A percentile compares a stretch with the other conserved stretches of the same genome.
These are phyloP conservation scores for Paragyromitra xinjiangensis DNA, from an alignment of 495 filamentous ascomycete genomes.

Conservation along the genomic window DNA sequence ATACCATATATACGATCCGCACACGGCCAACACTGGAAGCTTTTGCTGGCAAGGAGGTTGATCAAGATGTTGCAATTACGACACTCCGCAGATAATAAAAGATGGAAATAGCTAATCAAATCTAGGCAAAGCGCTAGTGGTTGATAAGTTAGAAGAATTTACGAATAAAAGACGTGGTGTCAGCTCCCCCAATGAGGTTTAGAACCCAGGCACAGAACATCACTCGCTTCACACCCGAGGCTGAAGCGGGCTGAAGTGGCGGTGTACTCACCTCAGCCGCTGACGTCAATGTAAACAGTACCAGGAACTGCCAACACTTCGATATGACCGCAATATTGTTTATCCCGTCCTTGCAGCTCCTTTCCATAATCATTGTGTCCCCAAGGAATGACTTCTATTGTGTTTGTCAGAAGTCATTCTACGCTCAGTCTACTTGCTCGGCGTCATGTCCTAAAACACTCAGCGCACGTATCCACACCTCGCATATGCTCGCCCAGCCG, in stretches of 20 bases:
- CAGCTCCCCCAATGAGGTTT: background rate
- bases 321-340: background rate
- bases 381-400: background rate
- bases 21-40: background rate
- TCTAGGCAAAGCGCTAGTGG: background rate
- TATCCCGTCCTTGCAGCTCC: background rate
- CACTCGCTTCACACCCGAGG: background rate
- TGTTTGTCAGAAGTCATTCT: background rate
- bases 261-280: background rate
- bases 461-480: conserved; percentile 2
- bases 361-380: background rate
- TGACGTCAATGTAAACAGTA: background rate
- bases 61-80: background rate
- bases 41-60: background rate
- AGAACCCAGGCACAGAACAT: background rate
- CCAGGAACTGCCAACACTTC: background rate
- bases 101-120: background rate
- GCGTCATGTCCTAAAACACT: background rate
- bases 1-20: no score
- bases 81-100: background rate
- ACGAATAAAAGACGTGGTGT: background rate
- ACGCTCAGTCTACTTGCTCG: background rate
- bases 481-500: background rate
- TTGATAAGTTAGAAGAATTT: background rate
- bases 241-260: background rate